A percentile compares a stretch with the other conserved stretches of the same genome.
phyloP scores from a whole-genome alignment of 1,284 basidiomycete genomes.

The Leccinum solheimii region DNA sequence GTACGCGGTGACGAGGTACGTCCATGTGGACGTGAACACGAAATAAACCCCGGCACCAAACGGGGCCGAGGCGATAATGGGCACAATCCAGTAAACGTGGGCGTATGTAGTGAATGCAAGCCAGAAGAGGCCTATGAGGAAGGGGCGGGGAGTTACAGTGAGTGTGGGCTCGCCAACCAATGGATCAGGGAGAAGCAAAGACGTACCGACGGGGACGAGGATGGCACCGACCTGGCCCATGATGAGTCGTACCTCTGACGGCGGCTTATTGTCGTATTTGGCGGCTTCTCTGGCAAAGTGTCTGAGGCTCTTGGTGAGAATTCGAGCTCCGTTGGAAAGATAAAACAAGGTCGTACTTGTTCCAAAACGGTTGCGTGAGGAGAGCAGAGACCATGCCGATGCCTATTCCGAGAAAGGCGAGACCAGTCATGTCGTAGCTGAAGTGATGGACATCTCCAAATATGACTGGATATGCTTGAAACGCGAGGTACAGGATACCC shows the following conservation, averaged over 20 bases:
- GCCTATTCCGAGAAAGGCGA: constrained; percentile 64
- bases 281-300: constrained; percentile 17
- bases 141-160: background rate
- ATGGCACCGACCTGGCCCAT: constrained; percentile 71
- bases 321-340: background rate
- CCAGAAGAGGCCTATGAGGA: constrained; percentile 56
- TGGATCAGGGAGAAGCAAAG: constrained; percentile 1
- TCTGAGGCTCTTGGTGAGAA: constrained; percentile 19
- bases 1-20: constrained; percentile 53
- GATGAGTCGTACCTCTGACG: constrained; percentile 69
- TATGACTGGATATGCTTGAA: constrained; percentile 59
- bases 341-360: constrained; percentile 27
- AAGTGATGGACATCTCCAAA: constrained; percentile 57
- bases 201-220: constrained; percentile 58
- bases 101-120: constrained; percentile 73
- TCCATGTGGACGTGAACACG: background rate
- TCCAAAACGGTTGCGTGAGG: constrained; percentile 55
- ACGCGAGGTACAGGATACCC: constrained; percentile 65
- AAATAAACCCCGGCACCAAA: background rate
- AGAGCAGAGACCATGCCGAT: constrained; percentile 55
- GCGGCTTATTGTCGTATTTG: constrained; percentile 46
- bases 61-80: background rate
- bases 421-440: constrained; percentile 48
- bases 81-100: constrained; percentile 61
- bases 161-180: background rate